Conservation (phyloP, 139 green algal species). For the Tetradesmus obliquus region DNA sequence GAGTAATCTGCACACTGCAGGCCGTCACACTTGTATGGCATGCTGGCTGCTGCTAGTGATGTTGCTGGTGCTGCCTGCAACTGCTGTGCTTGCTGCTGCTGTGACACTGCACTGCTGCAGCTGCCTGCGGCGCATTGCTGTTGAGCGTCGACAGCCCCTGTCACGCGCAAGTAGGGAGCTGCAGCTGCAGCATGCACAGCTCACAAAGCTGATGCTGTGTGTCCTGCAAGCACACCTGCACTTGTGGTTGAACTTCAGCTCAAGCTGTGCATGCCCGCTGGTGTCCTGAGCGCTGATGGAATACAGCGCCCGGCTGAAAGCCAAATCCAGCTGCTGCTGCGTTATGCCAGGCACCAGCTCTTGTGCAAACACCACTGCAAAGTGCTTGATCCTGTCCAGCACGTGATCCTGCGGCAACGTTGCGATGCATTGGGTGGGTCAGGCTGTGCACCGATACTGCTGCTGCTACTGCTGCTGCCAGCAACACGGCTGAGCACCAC, state of each 20-base stretch:
- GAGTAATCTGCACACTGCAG: too few species aligned
- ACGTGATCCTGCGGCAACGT: conserved; percentile 59
- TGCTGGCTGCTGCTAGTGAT: neutral
- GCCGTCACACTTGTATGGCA: too few species aligned
- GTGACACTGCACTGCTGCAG: too few species aligned
- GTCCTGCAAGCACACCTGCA: conserved; percentile 39
- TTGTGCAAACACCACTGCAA: conserved; percentile 53
- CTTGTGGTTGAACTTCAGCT: conserved; percentile 42
- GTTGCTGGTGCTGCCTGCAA: too few species aligned
- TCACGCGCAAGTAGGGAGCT: too few species aligned
- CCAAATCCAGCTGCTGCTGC: conserved; percentile 41
- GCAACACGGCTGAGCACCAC: neutral
- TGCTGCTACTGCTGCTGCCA: neutral
- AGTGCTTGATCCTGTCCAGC: conserved; percentile 50
- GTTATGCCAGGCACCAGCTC: conserved; percentile 47
- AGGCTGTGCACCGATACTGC: neutral
- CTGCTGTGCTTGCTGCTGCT: too few species aligned
- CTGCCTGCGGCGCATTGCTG: neutral
- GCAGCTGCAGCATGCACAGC: neutral
- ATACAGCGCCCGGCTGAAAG: conserved; percentile 47
- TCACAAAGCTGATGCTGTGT: neutral
- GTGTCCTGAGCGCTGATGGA: conserved; percentile 24
- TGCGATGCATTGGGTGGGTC: neutral
- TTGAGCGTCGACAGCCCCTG: too few species aligned
- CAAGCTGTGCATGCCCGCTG: neutral